Conservation (phyloP, 2,329 filamentous ascomycete genomes). For the Thelonectria blattea region DNA sequence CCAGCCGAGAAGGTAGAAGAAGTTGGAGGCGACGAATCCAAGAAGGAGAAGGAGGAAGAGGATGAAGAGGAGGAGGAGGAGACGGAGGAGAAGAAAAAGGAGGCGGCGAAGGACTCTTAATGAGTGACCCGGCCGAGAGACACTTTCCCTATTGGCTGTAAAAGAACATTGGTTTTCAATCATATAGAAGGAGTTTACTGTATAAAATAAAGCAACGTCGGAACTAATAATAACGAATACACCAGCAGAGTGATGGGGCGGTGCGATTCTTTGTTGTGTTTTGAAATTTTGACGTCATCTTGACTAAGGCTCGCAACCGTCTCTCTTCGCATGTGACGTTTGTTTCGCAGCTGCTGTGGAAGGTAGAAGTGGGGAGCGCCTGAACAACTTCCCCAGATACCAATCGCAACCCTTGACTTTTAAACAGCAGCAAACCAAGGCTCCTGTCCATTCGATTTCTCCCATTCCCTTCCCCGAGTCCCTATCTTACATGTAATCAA, state of each 20-base stretch:
- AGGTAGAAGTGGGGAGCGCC: too few relatives aligned
- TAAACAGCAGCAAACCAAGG: background rate
- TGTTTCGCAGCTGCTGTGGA: background rate
- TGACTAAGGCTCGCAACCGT: background rate
- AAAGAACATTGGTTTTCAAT: background rate
- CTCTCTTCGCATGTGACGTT: background rate
- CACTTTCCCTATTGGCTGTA: background rate
- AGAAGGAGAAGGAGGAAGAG: background rate
- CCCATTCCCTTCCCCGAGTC: background rate
- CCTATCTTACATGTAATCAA: background rate
- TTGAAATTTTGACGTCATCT: background rate
- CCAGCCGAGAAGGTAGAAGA: background rate
- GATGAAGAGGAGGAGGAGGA: background rate
- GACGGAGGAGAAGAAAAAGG: background rate
- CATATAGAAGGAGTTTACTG: slow-evolving; percentile 3
- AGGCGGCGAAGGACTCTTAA: background rate
- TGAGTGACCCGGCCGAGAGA: background rate
- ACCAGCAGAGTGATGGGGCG: too few relatives aligned
- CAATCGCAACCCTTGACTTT: background rate
- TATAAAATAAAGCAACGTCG: background rate
- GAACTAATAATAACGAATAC: background rate
- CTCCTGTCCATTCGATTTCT: background rate
- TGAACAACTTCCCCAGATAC: background rate
- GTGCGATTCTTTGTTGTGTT: background rate
- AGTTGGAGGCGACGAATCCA: slow-evolving; percentile 5